Base-by-base conservation (phyloP, 345 rosid genomes). In the Camelina neglecta region DNA sequence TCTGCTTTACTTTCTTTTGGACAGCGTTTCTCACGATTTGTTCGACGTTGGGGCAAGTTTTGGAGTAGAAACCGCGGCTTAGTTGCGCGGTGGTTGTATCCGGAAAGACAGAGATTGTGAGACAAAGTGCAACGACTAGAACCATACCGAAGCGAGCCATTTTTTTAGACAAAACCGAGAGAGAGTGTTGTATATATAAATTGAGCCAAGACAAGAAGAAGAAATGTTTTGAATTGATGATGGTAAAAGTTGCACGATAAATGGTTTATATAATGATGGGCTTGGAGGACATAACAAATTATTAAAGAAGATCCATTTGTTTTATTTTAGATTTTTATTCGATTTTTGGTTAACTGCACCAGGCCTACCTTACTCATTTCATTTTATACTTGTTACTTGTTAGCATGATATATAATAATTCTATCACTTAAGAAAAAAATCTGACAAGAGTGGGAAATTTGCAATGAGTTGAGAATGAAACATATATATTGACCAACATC, bases 21-120 rank as follows among this genome's bases (percentile, higher is more conserved):
- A 89, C 93, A 2, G 24, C 93, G 20, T 29, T 73, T 81, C 85
- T 76, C 4, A 90, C 96, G 16, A 93, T 89, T 48, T 38, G 49
- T 72, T 93, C 96, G 6, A 89, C 86, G 39, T 84, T 89, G 24
- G 94, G 93, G 74, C 96, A 93, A 31, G 63, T 74, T 0, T 65
- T 81, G 24, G 91, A 84, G 71, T 93, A 90, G 81, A 77, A 86
- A 63, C 83, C 79, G 41, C 6, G 84, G 44, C 42, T 80, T 12
- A 90, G 91, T 26, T 87, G 88, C 0, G 93, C 96, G 7, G 84
- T 78, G 5, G 74, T 67, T 3, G 75, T 18, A 42, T 71, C 36
- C 10, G 91, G 82, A 29, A 85, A 79, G 54, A 81, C 49, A 65
- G 73, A 79, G 63, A 83, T 60, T 71, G 75, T 36, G 4, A 89